Conservation (phyloP, 148 eudicot genomes). For the Camellia lanceoleosa region DNA sequence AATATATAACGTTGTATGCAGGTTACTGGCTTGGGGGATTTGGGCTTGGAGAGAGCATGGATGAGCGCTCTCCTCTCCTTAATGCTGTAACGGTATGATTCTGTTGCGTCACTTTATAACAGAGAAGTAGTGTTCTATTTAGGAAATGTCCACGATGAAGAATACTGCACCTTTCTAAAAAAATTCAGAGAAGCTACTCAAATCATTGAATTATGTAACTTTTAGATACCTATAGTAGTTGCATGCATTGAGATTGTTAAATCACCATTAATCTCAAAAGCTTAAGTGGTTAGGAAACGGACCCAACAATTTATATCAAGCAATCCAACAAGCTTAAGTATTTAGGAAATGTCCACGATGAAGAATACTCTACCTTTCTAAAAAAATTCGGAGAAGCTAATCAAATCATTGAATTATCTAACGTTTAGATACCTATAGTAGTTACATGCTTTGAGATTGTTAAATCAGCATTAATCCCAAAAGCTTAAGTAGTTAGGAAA, state of each 20-base stretch:
- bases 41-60: conserved; percentile 81
- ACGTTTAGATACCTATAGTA: neutral
- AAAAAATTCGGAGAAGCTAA: conserved; percentile 2
- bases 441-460: neutral
- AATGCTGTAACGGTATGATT: conserved; percentile 54
- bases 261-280: no score
- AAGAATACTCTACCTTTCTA: neutral
- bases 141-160: neutral
- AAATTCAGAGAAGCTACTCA: neutral
- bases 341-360: neutral
- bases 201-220: neutral
- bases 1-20: conserved; percentile 21
- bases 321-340: no score
- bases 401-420: neutral
- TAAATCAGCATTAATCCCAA: no score
- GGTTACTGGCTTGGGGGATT: conserved; percentile 87
- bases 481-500: no score
- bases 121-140: neutral
- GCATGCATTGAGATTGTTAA: neutral
- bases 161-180: neutral
- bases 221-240: neutral
- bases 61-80: conserved; percentile 60
- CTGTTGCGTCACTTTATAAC: neutral
- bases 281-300: no score
- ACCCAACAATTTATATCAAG: no score